Conservation (phyloP, 192 early-diverging fungal genomes). For the Coemansia sp. region DNA sequence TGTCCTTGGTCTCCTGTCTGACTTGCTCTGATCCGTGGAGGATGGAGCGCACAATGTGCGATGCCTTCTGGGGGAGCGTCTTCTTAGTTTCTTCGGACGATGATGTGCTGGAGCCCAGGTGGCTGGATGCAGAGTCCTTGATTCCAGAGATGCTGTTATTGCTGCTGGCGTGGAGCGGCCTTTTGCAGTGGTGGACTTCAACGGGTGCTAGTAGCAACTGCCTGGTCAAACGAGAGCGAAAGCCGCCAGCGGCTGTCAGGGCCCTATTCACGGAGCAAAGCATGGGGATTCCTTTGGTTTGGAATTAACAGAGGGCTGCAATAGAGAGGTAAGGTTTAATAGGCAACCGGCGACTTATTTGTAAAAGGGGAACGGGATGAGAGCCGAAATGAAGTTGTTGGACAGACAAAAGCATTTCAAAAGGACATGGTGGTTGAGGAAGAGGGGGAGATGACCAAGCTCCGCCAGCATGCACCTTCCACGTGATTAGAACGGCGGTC, state of each 20-base stretch:
- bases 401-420: neutral
- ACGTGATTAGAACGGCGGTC: neutral
- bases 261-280: neutral
- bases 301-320: neutral
- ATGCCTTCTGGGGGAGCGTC: constrained; percentile 55
- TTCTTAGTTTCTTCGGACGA: constrained; percentile 34
- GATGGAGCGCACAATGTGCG: constrained; percentile 65
- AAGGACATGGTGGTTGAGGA: neutral
- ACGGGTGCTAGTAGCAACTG: neutral
- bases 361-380: neutral
- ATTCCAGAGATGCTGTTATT: neutral
- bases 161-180: neutral
- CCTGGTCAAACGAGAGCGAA: neutral
- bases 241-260: neutral
- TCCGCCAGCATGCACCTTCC: neutral
- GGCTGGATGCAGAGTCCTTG: constrained; percentile 6
- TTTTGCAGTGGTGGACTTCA: neutral
- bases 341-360: neutral
- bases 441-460: neutral
- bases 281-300: neutral
- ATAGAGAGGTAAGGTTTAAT: neutral
- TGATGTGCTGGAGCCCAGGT: constrained; percentile 2
- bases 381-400: neutral
- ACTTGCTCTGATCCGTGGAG: constrained; percentile 69
- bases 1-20: constrained; percentile 59